These are phyloP conservation scores for Hirschioporus abietinus DNA, from an alignment of 768 basidiomycete genomes.

Conservation along the genomic window DNA sequence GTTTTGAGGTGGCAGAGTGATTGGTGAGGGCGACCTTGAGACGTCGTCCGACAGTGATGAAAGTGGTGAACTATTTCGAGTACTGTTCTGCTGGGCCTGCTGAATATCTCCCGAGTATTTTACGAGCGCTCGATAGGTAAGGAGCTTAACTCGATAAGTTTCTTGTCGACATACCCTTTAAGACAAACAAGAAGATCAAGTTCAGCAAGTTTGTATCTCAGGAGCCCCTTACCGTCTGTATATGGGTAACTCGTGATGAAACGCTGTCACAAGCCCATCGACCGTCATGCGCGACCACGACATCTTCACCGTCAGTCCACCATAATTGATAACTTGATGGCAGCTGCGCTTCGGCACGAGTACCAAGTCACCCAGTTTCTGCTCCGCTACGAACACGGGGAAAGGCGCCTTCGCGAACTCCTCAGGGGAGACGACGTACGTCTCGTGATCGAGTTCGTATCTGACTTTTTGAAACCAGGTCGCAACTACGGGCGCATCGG, in stretches of 20 bases:
- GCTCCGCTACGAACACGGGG: slow-evolving; percentile 63
- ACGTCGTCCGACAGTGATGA: background rate
- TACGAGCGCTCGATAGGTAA: slow-evolving; percentile 50
- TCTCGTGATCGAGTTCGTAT: slow-evolving; percentile 62
- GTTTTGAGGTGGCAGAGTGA: background rate
- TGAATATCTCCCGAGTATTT: slow-evolving; percentile 25
- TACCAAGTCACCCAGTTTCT: slow-evolving; percentile 72
- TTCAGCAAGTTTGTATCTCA: slow-evolving; percentile 5
- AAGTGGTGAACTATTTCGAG: background rate
- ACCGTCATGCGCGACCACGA: slow-evolving; percentile 86
- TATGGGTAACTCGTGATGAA: slow-evolving; percentile 71
- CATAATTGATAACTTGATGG: slow-evolving; percentile 79
- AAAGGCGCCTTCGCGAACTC: slow-evolving; percentile 65
- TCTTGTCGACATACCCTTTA: slow-evolving; percentile 75
- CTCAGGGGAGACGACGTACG: slow-evolving; percentile 54
- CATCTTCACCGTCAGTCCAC: slow-evolving; percentile 77
- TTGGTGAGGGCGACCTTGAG: background rate
- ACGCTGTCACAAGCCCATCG: slow-evolving; percentile 49
- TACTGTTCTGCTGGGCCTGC: background rate
- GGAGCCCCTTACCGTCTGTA: slow-evolving; percentile 57
- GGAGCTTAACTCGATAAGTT: slow-evolving; percentile 69
- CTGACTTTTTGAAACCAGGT: slow-evolving; percentile 50
- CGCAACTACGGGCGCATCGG: slow-evolving; percentile 47
- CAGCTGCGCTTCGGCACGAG: slow-evolving; percentile 77
- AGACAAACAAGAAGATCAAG: background rate